Conservation (phyloP, 805 yeast genomes). For the Wickerhamiella spandovensis region DNA sequence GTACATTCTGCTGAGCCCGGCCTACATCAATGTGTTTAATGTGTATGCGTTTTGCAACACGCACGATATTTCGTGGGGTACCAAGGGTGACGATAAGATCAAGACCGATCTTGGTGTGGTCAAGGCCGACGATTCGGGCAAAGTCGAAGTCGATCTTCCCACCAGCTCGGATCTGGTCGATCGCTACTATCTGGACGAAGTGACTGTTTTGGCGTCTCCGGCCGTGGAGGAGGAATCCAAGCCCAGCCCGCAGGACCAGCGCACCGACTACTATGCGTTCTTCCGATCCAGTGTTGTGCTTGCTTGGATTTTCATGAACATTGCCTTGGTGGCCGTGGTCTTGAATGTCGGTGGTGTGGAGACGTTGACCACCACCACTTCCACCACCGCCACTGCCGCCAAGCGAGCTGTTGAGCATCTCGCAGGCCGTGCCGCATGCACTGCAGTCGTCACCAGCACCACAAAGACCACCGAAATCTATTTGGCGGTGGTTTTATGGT, state of each 20-base stretch:
- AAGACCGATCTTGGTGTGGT: slow-evolving; percentile 75
- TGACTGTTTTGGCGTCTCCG: slow-evolving; percentile 37
- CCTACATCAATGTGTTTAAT: slow-evolving; percentile 80
- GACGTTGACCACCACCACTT: slow-evolving; percentile 20
- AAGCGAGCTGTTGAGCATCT: background rate
- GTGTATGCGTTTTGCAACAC: slow-evolving; percentile 94
- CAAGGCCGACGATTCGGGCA: slow-evolving; percentile 51
- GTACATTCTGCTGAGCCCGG: slow-evolving; percentile 71
- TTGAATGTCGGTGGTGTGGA: slow-evolving; percentile 68
- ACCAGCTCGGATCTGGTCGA: slow-evolving; percentile 69
- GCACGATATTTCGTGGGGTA: slow-evolving; percentile 97
- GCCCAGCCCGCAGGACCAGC: slow-evolving; percentile 35
- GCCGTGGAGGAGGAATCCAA: slow-evolving; percentile 24
- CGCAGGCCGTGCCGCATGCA: slow-evolving; percentile 12
- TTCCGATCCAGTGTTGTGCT: slow-evolving; percentile 81
- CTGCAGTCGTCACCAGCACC: slow-evolving; percentile 23
- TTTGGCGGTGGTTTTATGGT: slow-evolving; percentile 77
- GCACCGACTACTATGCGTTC: slow-evolving; percentile 77
- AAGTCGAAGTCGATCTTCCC: slow-evolving; percentile 58
- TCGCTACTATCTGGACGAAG: slow-evolving; percentile 50
- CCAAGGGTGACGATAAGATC: slow-evolving; percentile 62
- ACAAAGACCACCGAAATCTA: slow-evolving; percentile 33
- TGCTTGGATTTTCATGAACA: slow-evolving; percentile 79
- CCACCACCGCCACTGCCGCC: slow-evolving; percentile 7
- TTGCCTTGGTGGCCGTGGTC: slow-evolving; percentile 69